phyloP scores from a whole-genome alignment of 2,329 filamentous ascomycete genomes.

The Trichoderma arundinaceum region DNA sequence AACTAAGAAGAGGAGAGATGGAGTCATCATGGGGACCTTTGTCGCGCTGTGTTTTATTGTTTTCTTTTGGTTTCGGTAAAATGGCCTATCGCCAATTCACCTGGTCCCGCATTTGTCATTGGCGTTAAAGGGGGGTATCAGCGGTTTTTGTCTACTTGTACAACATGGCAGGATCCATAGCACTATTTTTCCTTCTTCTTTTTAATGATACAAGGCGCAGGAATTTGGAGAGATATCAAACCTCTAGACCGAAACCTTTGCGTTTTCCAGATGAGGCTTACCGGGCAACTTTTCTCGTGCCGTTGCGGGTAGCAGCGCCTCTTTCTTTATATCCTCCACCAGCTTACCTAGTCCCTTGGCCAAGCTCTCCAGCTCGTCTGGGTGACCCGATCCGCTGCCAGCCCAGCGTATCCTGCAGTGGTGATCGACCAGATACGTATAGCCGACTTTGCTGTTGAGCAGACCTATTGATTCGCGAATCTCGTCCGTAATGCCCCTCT shows the following conservation, averaged over 20 bases:
- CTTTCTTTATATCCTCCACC: conserved; percentile 60
- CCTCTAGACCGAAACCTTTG: conserved; percentile 36
- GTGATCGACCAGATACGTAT: conserved; percentile 87
- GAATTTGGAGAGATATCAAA: conserved; percentile 32
- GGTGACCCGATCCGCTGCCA: conserved; percentile 73
- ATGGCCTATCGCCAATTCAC: conserved; percentile 37
- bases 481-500: conserved; percentile 62
- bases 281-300: conserved; percentile 45
- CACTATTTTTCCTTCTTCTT: conserved; percentile 9
- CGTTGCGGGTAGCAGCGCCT: conserved; percentile 42
- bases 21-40: conserved; percentile 88
- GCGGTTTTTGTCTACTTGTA: conserved; percentile 45
- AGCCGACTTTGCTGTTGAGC: conserved; percentile 90
- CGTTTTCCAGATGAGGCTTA: conserved; percentile 41
- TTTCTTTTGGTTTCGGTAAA: conserved; percentile 76
- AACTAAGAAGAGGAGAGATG: conserved; percentile 91
- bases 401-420: conserved; percentile 94
- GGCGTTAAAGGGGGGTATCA: conserved; percentile 49
- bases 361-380: conserved; percentile 70
- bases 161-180: conserved; percentile 37
- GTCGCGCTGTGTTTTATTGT: conserved; percentile 91
- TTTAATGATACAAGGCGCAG: conserved; percentile 35
- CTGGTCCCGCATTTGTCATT: conserved; percentile 32
- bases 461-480: conserved; percentile 69
- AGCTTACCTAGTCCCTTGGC: conserved; percentile 68